Base-by-base conservation (phyloP, 495 filamentous ascomycete genomes). In the Diplogelasinospora grovesii region DNA sequence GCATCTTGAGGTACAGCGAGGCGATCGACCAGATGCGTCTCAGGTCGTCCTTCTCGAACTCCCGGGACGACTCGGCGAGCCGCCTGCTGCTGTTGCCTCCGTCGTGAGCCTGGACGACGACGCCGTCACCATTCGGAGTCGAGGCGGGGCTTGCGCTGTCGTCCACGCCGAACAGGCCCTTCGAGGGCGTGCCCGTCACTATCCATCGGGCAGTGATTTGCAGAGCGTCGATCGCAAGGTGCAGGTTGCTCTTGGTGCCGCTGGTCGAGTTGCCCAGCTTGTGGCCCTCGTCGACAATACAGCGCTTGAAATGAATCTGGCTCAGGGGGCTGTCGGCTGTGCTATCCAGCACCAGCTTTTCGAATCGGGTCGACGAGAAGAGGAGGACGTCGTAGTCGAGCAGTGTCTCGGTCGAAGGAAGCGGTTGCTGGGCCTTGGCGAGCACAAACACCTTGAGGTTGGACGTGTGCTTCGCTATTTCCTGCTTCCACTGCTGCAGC, bases 201-300 rank as follows among this genome's bases (percentile, higher is more conserved):
- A 95, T 75, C 90, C 90, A 97, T 15, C 83, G 77, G 8, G 85
- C 73, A 23, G 87, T 77, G 16, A 86, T 72, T 22, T 76, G 71
- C 5, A 97, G 67, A 33, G 73, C 69, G 15, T 83, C 74, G 0
- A 90, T 65, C 7, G 86, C 71, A 21, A 73, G 67, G 25, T 82
- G 74, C 25, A 88, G 69, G 31, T 84, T 81, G 11, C 75, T 82
- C 41, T 71, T 77, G 24, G 65, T 65, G 10, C 73, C 75, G 13
- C 65, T 59, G 4, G 73, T 67, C 0, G 65, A 61, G 22, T 70
- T 74, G 0, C 83, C 82, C 27, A 94, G 78, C 28, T 75, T 82
- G 54, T 96, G 88, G 1, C 90, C 90, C 71, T 97, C 90, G 40
- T 97, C 90, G 22, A 93, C 80, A 24, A 97, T 88, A 29, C 90